These are phyloP conservation scores for Ganoderma meredithae DNA, from an alignment of 1,284 basidiomycete species.

Conservation along the genomic window DNA sequence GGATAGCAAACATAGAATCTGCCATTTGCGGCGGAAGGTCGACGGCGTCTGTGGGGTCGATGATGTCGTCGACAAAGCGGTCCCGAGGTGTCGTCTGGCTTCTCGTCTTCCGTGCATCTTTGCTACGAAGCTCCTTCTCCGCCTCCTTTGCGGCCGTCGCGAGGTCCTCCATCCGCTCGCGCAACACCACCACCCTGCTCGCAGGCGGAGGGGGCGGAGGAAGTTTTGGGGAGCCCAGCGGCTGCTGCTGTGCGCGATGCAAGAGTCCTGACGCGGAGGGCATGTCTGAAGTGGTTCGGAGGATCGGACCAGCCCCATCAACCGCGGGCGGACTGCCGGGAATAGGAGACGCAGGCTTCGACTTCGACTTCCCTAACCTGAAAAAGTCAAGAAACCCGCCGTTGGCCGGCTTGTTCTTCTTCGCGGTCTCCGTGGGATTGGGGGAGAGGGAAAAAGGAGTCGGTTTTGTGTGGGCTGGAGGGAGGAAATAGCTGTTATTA, in stretches of 20 bases:
- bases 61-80: slow-evolving; percentile 56
- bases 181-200: slow-evolving; percentile 77
- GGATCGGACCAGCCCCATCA: slow-evolving; percentile 48
- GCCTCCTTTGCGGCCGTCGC: slow-evolving; percentile 72
- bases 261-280: slow-evolving; percentile 52
- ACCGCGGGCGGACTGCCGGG: slow-evolving; percentile 37
- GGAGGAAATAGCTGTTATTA: slow-evolving; percentile 85
- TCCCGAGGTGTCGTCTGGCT: slow-evolving; percentile 41
- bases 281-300: slow-evolving; percentile 70
- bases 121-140: slow-evolving; percentile 70
- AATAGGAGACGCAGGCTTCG: slow-evolving; percentile 66
- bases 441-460: slow-evolving; percentile 65
- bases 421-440: slow-evolving; percentile 39
- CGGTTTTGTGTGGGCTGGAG: slow-evolving; percentile 83
- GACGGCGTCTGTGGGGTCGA: slow-evolving; percentile 84
- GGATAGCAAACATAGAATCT: slow-evolving; percentile 74
- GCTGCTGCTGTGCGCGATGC: slow-evolving; percentile 48
- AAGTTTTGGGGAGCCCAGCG: slow-evolving; percentile 48
- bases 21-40: slow-evolving; percentile 72
- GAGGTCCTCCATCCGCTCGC: slow-evolving; percentile 79
- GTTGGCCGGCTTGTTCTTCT: slow-evolving; percentile 52
- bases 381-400: slow-evolving; percentile 77
- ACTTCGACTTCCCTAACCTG: slow-evolving; percentile 67
- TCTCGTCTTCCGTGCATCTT: slow-evolving; percentile 44
- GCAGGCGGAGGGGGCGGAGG: slow-evolving; percentile 42